Evolutionary conservation across 2,329 filamentous ascomycete species (phyloP), one percentile per base, ranked within the genome.

Genomic region (Pseudogymnoascus destructans): DNA sequence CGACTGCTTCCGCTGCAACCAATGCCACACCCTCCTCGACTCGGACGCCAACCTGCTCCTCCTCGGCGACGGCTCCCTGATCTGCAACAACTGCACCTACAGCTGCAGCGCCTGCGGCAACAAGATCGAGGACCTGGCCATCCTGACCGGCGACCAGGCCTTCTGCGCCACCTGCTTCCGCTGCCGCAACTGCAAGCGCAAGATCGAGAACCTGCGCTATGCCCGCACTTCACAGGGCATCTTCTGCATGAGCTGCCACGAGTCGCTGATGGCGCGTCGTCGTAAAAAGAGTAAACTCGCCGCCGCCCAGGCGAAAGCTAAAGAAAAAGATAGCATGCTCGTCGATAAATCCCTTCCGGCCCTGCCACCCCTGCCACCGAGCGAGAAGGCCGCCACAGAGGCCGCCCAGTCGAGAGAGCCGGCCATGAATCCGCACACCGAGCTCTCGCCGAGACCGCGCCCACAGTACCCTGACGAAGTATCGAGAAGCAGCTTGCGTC

Each of bases 41-140:
- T 97, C 93, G 62, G 92, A 98, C 70, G 93, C 93, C 66, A 97
- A 97, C 73, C 85, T 98, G 55, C 84, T 98, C 57, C 86, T 98
- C 23, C 87, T 98, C 63, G 93, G 93, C 70, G 93, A 98, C 74
- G 93, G 93, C 64, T 97, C 92, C 15, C 82, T 98, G 64, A 97
- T 98, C 66, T 98, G 93, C 79, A 97, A 95, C 76, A 95, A 96
- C 73, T 98, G 93, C 76, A 97, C 93, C 58, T 98, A 98, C 73
- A 96, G 91, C 78, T 98, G 93, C 77, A 95, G 85, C 72, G 91
- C 91, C 58, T 98, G 93, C 73, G 84, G 85, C 60, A 92, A 95
- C 76, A 98, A 98, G 77, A 98, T 98, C 65, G 93, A 98, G 71
- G 93, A 98, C 70, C 78, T 97, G 62, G 93, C 93, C 63, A 98